Conservation (phyloP, 495 filamentous ascomycete species). For the Oleoguttula mirabilis region DNA sequence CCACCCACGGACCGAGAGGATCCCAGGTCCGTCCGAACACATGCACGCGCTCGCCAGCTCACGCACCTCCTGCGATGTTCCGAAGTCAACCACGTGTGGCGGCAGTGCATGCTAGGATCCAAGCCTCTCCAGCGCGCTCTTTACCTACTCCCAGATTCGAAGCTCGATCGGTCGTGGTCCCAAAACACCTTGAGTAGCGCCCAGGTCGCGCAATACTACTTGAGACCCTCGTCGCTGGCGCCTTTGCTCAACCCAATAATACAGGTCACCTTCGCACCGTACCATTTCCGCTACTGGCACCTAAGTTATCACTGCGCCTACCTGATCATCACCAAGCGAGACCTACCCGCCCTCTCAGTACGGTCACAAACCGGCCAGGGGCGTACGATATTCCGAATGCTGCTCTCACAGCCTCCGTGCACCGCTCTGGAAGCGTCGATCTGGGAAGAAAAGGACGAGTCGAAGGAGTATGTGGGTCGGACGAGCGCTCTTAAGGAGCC, state of each 20-base stretch:
- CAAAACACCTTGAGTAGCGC: not conserved
- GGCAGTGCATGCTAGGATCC: conserved; percentile 11
- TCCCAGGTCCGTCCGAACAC: conserved; percentile 6
- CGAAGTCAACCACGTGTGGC: conserved; percentile 12
- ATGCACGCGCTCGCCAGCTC: conserved; percentile 2
- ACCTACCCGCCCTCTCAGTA: conserved; percentile 2
- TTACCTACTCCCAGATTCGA: conserved; percentile 6
- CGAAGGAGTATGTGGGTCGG: conserved; percentile 15
- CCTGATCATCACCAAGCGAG: conserved; percentile 13
- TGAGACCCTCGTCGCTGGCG: not conserved
- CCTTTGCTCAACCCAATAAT: conserved; percentile 18
- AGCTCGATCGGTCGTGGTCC: conserved; percentile 3
- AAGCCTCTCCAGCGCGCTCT: conserved; percentile 11
- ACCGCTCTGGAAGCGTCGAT: conserved; percentile 14
- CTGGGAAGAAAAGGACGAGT: conserved; percentile 20
- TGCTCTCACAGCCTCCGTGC: conserved; percentile 15
- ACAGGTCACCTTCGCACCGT: conserved; percentile 10
- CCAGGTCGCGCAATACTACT: conserved; percentile 1
- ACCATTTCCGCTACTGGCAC: conserved; percentile 19
- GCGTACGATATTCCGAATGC: conserved; percentile 9
- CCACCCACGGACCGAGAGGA: conserved; percentile 7
- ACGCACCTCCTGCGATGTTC: conserved; percentile 12
- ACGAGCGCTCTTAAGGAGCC: conserved; percentile 7
- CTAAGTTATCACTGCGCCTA: conserved; percentile 8
- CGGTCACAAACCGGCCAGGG: conserved; percentile 3